Base-by-base conservation (phyloP, 768 basidiomycete genomes). In the Hortiboletus campestris region DNA sequence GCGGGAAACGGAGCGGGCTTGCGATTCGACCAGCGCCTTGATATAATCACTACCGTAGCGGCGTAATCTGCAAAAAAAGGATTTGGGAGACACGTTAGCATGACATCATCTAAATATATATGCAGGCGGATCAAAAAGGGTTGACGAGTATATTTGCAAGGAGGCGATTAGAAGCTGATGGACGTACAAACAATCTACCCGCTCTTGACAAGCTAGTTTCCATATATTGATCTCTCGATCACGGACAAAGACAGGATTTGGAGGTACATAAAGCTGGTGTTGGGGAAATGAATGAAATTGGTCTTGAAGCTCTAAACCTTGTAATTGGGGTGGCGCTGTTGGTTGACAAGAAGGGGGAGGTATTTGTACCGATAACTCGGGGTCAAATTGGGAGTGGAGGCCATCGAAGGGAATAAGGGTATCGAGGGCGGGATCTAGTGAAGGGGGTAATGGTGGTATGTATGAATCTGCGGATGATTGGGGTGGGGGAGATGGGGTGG, bases 171-270 rank as follows among this genome's bases (percentile, higher is more conserved):
- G 31, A 48, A 60, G 49, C 8, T 40, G 51, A 42, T 53, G 58
- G 25, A 68, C 69, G 60, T 42, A 71, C 69, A 71, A 46, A 57
- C 57, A 71, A 50, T 71, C 70, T 56, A 71, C 70, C 42, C 70
- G 67, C 57, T 71, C 70, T 57, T 72, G 70, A 47, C 70, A 71
- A 14, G 70, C 70, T 16, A 71, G 59, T 56, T 71, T 71, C 70
- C 70, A 71, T 48, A 71, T 71, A 51, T 71, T 71, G 61, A 72
- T 65, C 43, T 71, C 70, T 20, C 70, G 62, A 62, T 72, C 71
- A 28, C 69, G 71, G 51, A 63, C 65, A 46, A 67, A 60, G 29
- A 61, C 61, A 17, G 71, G 70, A 46, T 56, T 55, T 16, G 63
- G 67, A 19, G 65, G 63, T 52, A 67, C 63, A 60, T 69, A 69